These are phyloP conservation scores for Pelargonium nanum DNA, from an alignment of 345 rosid species.

Conservation along the genomic window DNA sequence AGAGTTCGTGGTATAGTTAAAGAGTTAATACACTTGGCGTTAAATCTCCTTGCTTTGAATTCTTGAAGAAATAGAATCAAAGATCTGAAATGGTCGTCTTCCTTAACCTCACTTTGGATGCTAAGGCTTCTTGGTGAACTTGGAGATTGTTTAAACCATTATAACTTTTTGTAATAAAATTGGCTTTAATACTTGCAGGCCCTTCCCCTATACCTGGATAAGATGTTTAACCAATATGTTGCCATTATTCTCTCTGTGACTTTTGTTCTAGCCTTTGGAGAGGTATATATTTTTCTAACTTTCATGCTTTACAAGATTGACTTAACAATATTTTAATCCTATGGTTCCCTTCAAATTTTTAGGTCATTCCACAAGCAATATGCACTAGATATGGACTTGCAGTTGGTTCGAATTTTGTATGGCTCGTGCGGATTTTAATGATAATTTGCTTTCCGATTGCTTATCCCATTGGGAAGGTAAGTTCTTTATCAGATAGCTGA, in stretches of 20 bases:
- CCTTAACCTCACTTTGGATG: too few species aligned
- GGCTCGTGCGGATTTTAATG: slow-evolving; percentile 84
- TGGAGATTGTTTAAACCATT: too few species aligned
- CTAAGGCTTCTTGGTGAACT: too few species aligned
- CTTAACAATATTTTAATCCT: not conserved
- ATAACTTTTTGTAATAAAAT: not conserved
- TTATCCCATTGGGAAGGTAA: slow-evolving; percentile 89
- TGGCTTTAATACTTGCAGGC: slow-evolving; percentile 43
- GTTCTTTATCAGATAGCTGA: not conserved
- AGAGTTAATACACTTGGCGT: too few species aligned
- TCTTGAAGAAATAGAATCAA: too few species aligned
- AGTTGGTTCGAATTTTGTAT: slow-evolving; percentile 75
- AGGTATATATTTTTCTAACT: slow-evolving; percentile 37
- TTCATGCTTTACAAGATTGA: not conserved
- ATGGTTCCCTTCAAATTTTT: slow-evolving; percentile 1
- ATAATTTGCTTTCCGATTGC: slow-evolving; percentile 74
- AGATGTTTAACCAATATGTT: slow-evolving; percentile 81
- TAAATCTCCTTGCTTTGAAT: too few species aligned
- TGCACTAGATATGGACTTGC: slow-evolving; percentile 92
- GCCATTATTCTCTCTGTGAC: slow-evolving; percentile 87
- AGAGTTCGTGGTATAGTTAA: too few species aligned
- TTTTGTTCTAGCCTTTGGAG: slow-evolving; percentile 81
- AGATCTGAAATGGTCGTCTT: too few species aligned
- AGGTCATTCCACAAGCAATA: slow-evolving; percentile 98
- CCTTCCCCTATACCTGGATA: slow-evolving; percentile 85